Conservation (phyloP, 2,329 filamentous ascomycete genomes). For the Aspergillus nomiae region DNA sequence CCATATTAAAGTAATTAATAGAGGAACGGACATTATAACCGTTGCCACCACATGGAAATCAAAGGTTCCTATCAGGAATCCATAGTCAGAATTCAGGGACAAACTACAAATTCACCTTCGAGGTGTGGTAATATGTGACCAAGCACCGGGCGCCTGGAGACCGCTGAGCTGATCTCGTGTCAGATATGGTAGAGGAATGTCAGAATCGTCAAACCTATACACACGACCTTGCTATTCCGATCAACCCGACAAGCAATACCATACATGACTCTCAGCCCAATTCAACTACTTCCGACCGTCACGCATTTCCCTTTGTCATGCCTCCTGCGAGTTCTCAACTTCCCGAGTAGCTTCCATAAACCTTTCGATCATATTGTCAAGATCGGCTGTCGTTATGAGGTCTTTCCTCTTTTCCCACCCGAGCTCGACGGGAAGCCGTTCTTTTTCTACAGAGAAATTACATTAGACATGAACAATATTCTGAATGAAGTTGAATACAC, state of each 20-base stretch:
- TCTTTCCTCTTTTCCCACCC: not conserved
- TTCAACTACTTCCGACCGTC: not conserved
- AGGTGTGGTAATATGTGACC: too few relatives aligned
- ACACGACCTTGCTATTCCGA: not conserved
- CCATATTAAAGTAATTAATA: too few relatives aligned
- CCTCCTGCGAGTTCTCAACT: not conserved
- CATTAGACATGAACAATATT: not conserved
- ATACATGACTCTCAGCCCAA: too few relatives aligned
- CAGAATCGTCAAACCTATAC: not conserved
- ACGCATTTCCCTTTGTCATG: not conserved
- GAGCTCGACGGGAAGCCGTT: not conserved
- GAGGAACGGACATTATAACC: too few relatives aligned
- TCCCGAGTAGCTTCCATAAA: not conserved
- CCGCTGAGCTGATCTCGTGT: too few relatives aligned
- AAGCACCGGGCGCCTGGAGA: too few relatives aligned
- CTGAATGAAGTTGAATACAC: not conserved
- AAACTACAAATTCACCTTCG: too few relatives aligned
- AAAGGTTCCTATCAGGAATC: too few relatives aligned
- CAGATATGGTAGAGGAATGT: not conserved
- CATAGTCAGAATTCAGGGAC: too few relatives aligned
- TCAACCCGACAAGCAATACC: too few relatives aligned
- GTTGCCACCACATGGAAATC: too few relatives aligned
- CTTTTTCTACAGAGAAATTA: not conserved
- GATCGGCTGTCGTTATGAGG: not conserved
- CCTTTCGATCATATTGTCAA: not conserved